Evolutionary conservation across 148 eudicot genomes (phyloP).

Genomic region (Gaultheria prostrata): DNA sequence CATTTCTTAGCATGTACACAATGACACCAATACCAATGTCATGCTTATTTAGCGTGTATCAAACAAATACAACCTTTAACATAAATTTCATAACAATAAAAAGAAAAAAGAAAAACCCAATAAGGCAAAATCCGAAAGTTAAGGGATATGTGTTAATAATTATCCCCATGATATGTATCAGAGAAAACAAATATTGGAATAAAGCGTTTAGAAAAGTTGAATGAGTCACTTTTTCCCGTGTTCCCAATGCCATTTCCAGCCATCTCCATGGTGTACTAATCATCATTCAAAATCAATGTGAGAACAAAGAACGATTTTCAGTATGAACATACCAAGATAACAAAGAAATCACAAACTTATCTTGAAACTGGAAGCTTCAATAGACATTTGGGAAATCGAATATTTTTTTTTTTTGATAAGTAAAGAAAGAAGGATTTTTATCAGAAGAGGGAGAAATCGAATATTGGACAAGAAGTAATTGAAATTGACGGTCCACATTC

Average conservation of each 20-base stretch:
- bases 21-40: background rate
- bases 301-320: background rate
- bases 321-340: background rate
- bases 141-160: background rate
- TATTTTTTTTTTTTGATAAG: no score
- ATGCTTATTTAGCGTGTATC: background rate
- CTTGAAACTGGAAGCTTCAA: background rate
- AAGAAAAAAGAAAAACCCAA: background rate
- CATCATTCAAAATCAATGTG: slow-evolving; percentile 19
- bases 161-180: slow-evolving; percentile 46
- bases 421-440: no score
- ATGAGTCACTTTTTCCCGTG: slow-evolving; percentile 64
- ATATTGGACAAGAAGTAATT: background rate
- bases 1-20: background rate
- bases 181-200: slow-evolving; percentile 89
- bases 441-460: no score
- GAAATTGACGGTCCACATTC: background rate
- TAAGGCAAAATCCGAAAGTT: background rate
- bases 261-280: slow-evolving; percentile 92
- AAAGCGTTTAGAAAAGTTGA: slow-evolving; percentile 77
- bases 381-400: background rate
- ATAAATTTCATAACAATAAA: background rate
- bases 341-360: background rate
- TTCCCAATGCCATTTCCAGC: slow-evolving; percentile 46
- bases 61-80: background rate